Percentiles rank a stretch among this genome's conserved stretches.
Evolutionary conservation across 2,329 filamentous ascomycete genomes (phyloP).

Genomic region (Pyricularia grisea): DNA sequence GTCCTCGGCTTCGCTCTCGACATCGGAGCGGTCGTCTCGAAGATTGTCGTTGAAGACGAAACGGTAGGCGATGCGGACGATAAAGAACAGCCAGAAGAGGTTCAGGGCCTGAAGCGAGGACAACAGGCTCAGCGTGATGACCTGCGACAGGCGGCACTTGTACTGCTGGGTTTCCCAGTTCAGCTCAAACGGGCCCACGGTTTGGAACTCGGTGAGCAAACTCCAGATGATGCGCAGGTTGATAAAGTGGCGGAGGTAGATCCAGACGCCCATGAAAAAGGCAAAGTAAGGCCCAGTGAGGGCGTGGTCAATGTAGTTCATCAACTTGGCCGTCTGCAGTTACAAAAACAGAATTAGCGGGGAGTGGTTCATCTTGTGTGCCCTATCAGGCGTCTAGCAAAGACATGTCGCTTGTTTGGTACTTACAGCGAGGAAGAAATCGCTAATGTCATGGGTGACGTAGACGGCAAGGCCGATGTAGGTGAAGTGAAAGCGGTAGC

Average conservation of each 20-base stretch:
- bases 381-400: not conserved
- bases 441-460: conserved; percentile 87
- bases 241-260: conserved; percentile 81
- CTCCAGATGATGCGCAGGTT: conserved; percentile 71
- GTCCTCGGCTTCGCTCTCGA: conserved; percentile 44
- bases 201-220: conserved; percentile 65
- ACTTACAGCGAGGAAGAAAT: conserved; percentile 88
- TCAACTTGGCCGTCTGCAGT: conserved; percentile 70
- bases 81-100: conserved; percentile 74
- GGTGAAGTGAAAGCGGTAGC: conserved; percentile 94
- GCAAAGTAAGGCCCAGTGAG: conserved; percentile 79
- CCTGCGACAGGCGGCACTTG: conserved; percentile 63
- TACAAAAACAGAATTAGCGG: conserved; percentile 10
- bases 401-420: not conserved
- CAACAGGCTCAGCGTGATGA: conserved; percentile 57
- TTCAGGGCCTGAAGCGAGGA: conserved; percentile 64
- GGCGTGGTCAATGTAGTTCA: conserved; percentile 79
- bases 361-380: not conserved
- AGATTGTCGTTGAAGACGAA: conserved; percentile 54
- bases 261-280: conserved; percentile 74
- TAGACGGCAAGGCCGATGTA: conserved; percentile 92
- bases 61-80: conserved; percentile 64
- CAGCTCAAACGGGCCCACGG: conserved; percentile 64
- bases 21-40: conserved; percentile 64
- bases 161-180: conserved; percentile 71